A percentile compares a stretch with the other conserved stretches of the same genome.
These are phyloP conservation scores for Aphanomyces invadans DNA, from an alignment of 352 stramenopile species.

Conservation along the genomic window DNA sequence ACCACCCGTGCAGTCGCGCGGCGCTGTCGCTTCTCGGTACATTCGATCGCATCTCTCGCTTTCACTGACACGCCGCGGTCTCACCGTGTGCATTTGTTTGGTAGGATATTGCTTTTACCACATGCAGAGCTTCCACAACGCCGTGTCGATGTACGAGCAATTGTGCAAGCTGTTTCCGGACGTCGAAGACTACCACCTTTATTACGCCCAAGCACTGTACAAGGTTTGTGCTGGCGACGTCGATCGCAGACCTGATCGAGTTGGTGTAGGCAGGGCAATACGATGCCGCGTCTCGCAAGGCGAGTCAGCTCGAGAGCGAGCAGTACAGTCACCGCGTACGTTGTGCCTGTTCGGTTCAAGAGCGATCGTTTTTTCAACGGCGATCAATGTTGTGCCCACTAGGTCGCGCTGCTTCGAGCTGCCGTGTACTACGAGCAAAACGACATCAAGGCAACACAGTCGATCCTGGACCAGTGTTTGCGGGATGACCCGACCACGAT, in stretches of 20 bases:
- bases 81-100: too few relatives aligned
- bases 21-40: conserved; percentile 88
- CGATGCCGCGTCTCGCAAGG: conserved; percentile 66
- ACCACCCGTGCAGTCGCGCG: conserved; percentile 88
- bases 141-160: conserved; percentile 92
- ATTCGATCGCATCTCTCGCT: too few relatives aligned
- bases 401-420: conserved; percentile 68
- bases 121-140: conserved; percentile 87
- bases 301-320: conserved; percentile 74
- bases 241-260: not conserved
- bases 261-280: conserved; percentile 48
- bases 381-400: not conserved
- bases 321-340: conserved; percentile 82
- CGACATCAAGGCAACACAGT: conserved; percentile 85
- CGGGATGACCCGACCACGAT: conserved; percentile 89
- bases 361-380: not conserved
- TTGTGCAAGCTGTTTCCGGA: conserved; percentile 89
- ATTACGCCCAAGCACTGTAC: conserved; percentile 93
- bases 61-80: too few relatives aligned
- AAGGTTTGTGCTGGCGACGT: conserved; percentile 46
- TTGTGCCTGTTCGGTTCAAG: not conserved
- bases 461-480: conserved; percentile 88
- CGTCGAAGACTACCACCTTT: conserved; percentile 93
- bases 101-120: conserved; percentile 95
- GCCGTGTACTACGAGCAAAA: conserved; percentile 95